A percentile compares a stretch with the other conserved stretches of the same genome.
These are phyloP conservation scores for Podospora tetraspora DNA, from an alignment of 495 filamentous ascomycete genomes.

Conservation along the genomic window DNA sequence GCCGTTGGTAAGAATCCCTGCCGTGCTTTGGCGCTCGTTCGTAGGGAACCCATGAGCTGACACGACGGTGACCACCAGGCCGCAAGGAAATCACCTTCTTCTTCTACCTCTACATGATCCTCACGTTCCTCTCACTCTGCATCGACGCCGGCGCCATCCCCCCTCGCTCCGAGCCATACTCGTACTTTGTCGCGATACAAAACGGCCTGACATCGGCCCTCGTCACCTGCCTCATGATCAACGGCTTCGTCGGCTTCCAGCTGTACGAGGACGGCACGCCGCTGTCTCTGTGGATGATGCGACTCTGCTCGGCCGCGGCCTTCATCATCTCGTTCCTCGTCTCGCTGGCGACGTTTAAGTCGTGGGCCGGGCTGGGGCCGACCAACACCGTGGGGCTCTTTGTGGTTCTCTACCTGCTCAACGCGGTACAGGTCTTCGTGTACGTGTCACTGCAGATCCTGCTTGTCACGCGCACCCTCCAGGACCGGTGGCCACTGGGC, in stretches of 20 bases:
- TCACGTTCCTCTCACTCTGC: constrained; percentile 82
- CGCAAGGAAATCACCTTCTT: constrained; percentile 97
- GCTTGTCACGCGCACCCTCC: constrained; percentile 81
- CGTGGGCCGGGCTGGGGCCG: constrained; percentile 79
- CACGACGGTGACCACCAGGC: constrained; percentile 46
- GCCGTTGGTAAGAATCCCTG: constrained; percentile 74
- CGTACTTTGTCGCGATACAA: constrained; percentile 89
- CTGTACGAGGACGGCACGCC: constrained; percentile 98
- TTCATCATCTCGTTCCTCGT: constrained; percentile 85
- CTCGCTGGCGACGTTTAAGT: constrained; percentile 87
- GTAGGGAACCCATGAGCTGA: background rate
- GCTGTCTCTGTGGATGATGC: constrained; percentile 88
- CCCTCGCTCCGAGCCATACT: constrained; percentile 69
- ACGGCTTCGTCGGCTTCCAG: constrained; percentile 98
- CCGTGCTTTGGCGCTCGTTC: background rate
- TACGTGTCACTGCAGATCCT: constrained; percentile 87
- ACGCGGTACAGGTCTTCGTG: constrained; percentile 75
- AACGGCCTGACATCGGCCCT: constrained; percentile 85
- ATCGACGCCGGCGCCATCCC: constrained; percentile 93
- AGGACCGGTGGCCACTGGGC: constrained; percentile 92
- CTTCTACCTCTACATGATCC: constrained; percentile 92
- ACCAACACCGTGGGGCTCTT: constrained; percentile 85
- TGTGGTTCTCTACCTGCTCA: constrained; percentile 86
- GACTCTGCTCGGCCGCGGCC: constrained; percentile 68
- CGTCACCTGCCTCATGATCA: constrained; percentile 85